Evolutionary conservation across 140 eudicot genomes (phyloP), one percentile per base, ranked within the genome.

Genomic region (Senecio squalidus): DNA sequence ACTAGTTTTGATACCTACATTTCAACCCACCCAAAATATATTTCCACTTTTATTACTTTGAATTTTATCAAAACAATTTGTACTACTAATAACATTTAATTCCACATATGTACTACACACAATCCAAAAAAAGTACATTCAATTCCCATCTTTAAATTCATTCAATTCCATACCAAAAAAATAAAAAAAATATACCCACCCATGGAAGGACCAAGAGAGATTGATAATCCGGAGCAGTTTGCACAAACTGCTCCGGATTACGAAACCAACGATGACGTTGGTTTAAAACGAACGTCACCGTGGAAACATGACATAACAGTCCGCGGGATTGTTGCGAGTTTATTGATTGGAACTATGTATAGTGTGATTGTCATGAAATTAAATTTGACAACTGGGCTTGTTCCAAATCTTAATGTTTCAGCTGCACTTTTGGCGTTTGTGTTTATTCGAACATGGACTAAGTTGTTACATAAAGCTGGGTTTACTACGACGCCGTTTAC

Each of bases 381-480:
- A 0, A 84, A 76, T 74, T 77, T 88, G 6, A 83, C 96, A 9
- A 81, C 87, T 17, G 96, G 96, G 2, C 72, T 88, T 27, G 90
- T 84, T 4, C 96, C 96, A 0, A 88, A 88, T 57, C 74, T 88
- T 16, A 88, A 88, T 47, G 96, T 88, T 11, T 87, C 96, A 1
- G 96, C 94, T 52, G 96, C 96, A 8, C 81, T 87, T 20, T 76
- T 87, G 48, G 96, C 96, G 3, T 83, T 69, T 21, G 89, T 84
- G 62, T 71, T 84, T 48, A 78, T 88, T 14, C 58, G 73, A 34
- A 57, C 89, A 20, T 88, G 96, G 96, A 84, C 82, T 3, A 84
- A 83, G 21, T n/a, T 88, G 13, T 22, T 84, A 15, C 69, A 78
- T 4, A 88, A 78, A 70, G 86, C 81, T 5, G 82, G 84, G 45